phyloP scores from a whole-genome alignment of 805 yeast species.

The Candida silvicultrix region DNA sequence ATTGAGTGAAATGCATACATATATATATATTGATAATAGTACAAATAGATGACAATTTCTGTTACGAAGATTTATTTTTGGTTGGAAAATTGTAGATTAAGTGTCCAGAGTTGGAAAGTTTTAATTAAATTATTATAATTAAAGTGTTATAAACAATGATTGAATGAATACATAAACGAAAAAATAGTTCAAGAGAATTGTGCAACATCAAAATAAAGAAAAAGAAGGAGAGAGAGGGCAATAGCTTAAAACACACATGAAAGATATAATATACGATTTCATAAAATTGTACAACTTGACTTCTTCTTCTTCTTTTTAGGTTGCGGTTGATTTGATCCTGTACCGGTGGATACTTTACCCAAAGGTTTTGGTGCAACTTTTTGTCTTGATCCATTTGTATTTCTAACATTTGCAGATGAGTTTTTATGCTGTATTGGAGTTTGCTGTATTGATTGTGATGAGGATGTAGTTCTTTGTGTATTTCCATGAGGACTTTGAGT shows the following conservation, averaged over 20 bases:
- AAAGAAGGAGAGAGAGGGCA: too few species aligned
- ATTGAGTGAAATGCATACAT: too few species aligned
- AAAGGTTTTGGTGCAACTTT: conserved; percentile 9
- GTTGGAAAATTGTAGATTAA: too few species aligned
- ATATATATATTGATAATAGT: too few species aligned
- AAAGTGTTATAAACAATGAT: neutral
- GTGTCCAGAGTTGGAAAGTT: neutral
- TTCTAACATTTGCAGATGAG: neutral
- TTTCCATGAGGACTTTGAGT: neutral
- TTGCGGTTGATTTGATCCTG: neutral
- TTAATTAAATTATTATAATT: too few species aligned
- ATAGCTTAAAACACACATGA: too few species aligned
- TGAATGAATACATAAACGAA: neutral
- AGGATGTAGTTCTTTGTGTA: neutral
- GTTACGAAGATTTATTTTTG: too few species aligned
- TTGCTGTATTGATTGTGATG: conserved; percentile 1
- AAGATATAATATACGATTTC: neutral
- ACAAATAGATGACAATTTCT: too few species aligned
- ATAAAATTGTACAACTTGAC: conserved; percentile 19
- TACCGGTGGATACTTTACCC: conserved; percentile 7
- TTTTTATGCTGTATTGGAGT: neutral
- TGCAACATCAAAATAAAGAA: too few species aligned
- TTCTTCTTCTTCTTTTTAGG: conserved; percentile 22
- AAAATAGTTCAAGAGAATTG: too few species aligned
- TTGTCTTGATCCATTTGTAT: neutral